Evolutionary conservation across 176 grass and related monocot species (phyloP).

Genomic region (Musa schizocarpa): DNA sequence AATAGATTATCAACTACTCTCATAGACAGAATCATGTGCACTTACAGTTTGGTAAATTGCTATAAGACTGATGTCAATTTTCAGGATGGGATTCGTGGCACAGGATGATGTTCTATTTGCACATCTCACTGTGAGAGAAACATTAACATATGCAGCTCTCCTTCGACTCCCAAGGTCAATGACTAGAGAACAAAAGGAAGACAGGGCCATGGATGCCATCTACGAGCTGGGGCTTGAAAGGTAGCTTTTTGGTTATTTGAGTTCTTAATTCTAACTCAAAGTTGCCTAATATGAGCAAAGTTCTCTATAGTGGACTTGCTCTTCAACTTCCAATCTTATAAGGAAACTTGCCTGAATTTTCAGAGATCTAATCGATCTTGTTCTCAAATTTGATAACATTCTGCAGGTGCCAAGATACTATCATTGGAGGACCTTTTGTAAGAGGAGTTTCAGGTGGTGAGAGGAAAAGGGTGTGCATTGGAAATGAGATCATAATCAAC

Average conservation of each 20-base stretch:
- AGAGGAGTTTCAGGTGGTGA: constrained; percentile 89
- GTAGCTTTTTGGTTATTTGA: constrained; percentile 16
- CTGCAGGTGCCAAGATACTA: constrained; percentile 80
- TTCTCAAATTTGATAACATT: not conserved
- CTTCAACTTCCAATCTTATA: not conserved
- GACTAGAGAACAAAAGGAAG: constrained; percentile 66
- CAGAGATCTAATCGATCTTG: not conserved
- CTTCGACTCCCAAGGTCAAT: constrained; percentile 74
- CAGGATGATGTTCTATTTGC: constrained; percentile 94
- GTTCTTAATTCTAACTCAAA: not conserved
- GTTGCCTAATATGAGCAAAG: no score
- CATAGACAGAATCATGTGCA: no score
- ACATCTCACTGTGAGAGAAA: constrained; percentile 92
- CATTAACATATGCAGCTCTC: constrained; percentile 66
- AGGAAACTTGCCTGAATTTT: not conserved
- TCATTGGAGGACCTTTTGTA: constrained; percentile 90
- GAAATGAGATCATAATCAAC: constrained; percentile 88
- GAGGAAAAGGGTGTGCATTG: constrained; percentile 87
- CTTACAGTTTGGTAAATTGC: no score
- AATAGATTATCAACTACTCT: no score
- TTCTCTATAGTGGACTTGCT: no score
- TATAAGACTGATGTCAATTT: not conserved
- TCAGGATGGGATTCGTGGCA: constrained; percentile 91
- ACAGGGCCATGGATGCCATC: constrained; percentile 71
- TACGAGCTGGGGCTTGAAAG: constrained; percentile 85